Evolutionary conservation across 306 rosid species (phyloP).

Genomic region (Prunus campanulata): DNA sequence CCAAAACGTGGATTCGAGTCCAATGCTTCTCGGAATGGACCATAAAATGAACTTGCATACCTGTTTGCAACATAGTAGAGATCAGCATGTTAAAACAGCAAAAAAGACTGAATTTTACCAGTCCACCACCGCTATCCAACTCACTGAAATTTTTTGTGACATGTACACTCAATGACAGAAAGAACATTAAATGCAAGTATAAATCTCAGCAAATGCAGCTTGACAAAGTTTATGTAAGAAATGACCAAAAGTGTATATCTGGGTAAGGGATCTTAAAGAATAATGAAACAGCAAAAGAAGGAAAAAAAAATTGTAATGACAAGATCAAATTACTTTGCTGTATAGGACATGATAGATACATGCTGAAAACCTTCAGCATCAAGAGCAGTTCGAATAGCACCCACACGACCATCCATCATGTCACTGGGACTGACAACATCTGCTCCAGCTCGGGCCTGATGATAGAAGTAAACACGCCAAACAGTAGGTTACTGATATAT

Average conservation of each 20-base stretch:
- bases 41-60: slow-evolving; percentile 93
- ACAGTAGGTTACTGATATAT: background rate
- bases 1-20: slow-evolving; percentile 98
- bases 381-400: slow-evolving; percentile 86
- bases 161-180: background rate
- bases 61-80: slow-evolving; percentile 42
- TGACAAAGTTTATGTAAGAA: background rate
- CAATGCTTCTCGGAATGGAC: slow-evolving; percentile 93
- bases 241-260: background rate
- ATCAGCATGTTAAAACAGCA: slow-evolving; percentile 10
- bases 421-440: slow-evolving; percentile 98
- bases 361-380: slow-evolving; percentile 96
- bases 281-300: background rate
- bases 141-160: background rate
- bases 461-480: slow-evolving; percentile 12
- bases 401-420: slow-evolving; percentile 98
- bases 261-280: background rate
- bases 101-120: slow-evolving; percentile 14
- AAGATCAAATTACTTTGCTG: slow-evolving; percentile 66
- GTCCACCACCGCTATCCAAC: background rate
- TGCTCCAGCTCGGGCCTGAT: slow-evolving; percentile 95
- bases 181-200: background rate
- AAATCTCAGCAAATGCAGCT: background rate
- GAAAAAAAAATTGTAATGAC: slow-evolving; percentile 4
- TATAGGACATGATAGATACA: slow-evolving; percentile 92